Evolutionary conservation across 208 protist genomes (phyloP).

Genomic region (Wallacemonas sp.): DNA sequence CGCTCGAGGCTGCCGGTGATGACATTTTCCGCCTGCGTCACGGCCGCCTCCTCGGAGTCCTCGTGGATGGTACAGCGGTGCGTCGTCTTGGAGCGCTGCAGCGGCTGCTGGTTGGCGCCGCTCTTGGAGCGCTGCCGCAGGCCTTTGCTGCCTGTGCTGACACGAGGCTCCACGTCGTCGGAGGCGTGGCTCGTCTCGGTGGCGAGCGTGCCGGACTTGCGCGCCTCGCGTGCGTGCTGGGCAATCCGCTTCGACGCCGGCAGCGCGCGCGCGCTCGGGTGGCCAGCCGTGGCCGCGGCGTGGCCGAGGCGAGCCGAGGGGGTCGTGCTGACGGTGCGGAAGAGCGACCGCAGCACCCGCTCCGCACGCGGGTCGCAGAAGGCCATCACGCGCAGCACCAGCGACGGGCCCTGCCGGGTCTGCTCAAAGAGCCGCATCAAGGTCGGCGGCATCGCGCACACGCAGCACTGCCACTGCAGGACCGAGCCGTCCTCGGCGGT

Average conservation of each 20-base stretch:
- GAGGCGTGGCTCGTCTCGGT: not conserved
- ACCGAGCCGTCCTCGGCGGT: conserved; percentile 1
- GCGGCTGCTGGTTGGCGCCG: conserved; percentile 12
- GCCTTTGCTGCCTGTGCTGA: conserved; percentile 6
- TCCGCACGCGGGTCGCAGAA: conserved; percentile 69
- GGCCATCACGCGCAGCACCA: conserved; percentile 61
- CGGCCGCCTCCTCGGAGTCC: conserved; percentile 13
- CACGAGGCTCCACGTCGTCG: not conserved
- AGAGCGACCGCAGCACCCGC: conserved; percentile 69
- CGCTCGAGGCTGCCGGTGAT: conserved; percentile 5
- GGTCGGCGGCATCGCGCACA: conserved; percentile 43
- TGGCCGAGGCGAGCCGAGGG: not conserved
- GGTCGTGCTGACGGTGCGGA: conserved; percentile 37
- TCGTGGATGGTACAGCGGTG: conserved; percentile 13
- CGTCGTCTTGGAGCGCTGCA: conserved; percentile 13
- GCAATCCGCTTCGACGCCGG: conserved; percentile 9
- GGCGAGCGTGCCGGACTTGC: conserved; percentile 1
- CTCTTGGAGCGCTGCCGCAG: conserved; percentile 17
- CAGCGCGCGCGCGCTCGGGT: conserved; percentile 3
- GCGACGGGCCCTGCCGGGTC: conserved; percentile 45
- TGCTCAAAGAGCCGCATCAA: conserved; percentile 70
- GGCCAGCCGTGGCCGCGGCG: not conserved
- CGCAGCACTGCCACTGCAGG: conserved; percentile 58
- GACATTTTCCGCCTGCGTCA: conserved; percentile 9
- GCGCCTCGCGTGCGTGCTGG: conserved; percentile 9